Percentiles rank a stretch among this genome's conserved stretches.
These are phyloP conservation scores for Dionaea muscipula DNA, from an alignment of 179 eudicot species.

Conservation along the genomic window DNA sequence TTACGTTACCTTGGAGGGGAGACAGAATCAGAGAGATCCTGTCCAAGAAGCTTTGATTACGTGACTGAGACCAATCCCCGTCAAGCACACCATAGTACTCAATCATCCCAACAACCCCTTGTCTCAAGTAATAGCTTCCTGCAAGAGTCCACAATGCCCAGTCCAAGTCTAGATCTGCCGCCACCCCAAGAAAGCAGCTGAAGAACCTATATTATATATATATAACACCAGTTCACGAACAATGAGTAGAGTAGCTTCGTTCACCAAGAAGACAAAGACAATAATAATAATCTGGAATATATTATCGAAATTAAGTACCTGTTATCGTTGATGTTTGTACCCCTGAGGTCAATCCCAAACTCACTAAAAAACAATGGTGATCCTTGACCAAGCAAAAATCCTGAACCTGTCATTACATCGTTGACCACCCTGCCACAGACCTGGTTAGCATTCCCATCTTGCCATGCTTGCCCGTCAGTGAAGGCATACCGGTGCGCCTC, in stretches of 20 bases:
- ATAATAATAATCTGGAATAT: too few species aligned
- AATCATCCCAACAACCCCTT: constrained; percentile 39
- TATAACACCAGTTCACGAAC: too few species aligned
- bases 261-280: too few species aligned
- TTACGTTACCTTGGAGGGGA: too few species aligned
- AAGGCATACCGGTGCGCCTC: constrained; percentile 81
- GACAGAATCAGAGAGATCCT: constrained; percentile 48
- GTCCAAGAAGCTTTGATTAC: constrained; percentile 46
- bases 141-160: constrained; percentile 65
- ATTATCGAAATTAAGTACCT: too few species aligned
- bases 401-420: constrained; percentile 26
- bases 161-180: constrained; percentile 55
- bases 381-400: constrained; percentile 46
- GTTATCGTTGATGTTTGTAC: constrained; percentile 39
- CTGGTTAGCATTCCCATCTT: constrained; percentile 45
- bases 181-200: constrained; percentile 52
- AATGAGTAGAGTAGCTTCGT: too few species aligned
- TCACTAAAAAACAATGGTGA: constrained; percentile 81
- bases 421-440: constrained; percentile 35
- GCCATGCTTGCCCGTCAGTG: constrained; percentile 44
- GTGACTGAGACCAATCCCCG: constrained; percentile 38
- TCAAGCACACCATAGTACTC: constrained; percentile 49
- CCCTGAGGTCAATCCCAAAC: constrained; percentile 68
- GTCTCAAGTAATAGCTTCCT: constrained; percentile 61
- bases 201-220: constrained; percentile 51